These are phyloP conservation scores for Cryptococcus sp. DNA, from an alignment of 1,284 basidiomycete species.

Conservation along the genomic window DNA sequence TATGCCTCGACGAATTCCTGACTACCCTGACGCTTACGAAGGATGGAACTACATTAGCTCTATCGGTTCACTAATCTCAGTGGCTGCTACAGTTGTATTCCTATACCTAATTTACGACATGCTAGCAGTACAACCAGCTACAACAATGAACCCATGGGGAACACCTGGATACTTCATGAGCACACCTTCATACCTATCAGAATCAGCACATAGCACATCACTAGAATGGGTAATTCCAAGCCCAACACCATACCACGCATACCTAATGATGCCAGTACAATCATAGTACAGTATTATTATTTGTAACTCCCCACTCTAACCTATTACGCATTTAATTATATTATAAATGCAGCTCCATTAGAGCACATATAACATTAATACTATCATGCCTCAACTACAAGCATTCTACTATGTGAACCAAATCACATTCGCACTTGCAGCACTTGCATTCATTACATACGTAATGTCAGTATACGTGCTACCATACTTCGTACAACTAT, in stretches of 20 bases:
- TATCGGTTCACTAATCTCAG: slow-evolving; percentile 43
- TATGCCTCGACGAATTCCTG: slow-evolving; percentile 43
- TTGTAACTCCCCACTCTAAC: slow-evolving; percentile 2
- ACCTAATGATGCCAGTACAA: slow-evolving; percentile 46
- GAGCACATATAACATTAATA: slow-evolving; percentile 2
- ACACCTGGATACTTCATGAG: slow-evolving; percentile 43
- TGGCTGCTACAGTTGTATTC: slow-evolving; percentile 44
- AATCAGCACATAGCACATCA: slow-evolving; percentile 33
- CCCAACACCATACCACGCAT: slow-evolving; percentile 48
- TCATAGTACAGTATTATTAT: slow-evolving; percentile 22
- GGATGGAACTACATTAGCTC: slow-evolving; percentile 44
- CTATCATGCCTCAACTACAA: slow-evolving; percentile 43
- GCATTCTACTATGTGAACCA: slow-evolving; percentile 47
- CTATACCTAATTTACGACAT: slow-evolving; percentile 48
- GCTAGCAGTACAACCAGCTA: slow-evolving; percentile 35
- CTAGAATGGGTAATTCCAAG: slow-evolving; percentile 46
- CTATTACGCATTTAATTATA: slow-evolving; percentile 1
- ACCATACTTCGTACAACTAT: slow-evolving; percentile 34
- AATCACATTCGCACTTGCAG: slow-evolving; percentile 29
- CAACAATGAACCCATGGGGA: slow-evolving; percentile 38
- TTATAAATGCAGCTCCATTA: slow-evolving; percentile 1
- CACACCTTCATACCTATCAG: slow-evolving; percentile 37
- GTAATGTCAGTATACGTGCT: slow-evolving; percentile 40
- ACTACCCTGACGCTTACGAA: slow-evolving; percentile 45
- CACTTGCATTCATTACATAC: slow-evolving; percentile 33